phyloP scores from a whole-genome alignment of 345 rosid genomes.

The Gossypium rotundifolium region DNA sequence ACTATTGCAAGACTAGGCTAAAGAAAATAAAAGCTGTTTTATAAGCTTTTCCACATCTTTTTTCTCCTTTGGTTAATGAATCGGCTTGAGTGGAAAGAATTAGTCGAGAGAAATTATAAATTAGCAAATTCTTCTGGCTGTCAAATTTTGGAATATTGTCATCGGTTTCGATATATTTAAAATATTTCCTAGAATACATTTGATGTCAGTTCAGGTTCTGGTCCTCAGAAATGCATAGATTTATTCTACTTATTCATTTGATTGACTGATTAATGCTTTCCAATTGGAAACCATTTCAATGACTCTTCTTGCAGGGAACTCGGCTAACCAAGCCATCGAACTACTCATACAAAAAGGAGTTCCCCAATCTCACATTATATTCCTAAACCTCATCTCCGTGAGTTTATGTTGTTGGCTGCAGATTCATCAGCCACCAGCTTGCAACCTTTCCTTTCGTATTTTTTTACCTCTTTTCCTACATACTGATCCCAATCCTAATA shows the following conservation, averaged over 20 bases:
- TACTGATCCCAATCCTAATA: constrained; percentile 2
- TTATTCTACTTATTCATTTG: background rate
- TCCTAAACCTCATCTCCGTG: constrained; percentile 88
- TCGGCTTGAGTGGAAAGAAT: background rate
- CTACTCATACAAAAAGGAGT: constrained; percentile 87
- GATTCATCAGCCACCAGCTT: background rate
- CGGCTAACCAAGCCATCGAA: constrained; percentile 91
- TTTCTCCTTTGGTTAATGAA: background rate
- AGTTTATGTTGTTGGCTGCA: constrained; percentile 21
- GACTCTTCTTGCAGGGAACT: constrained; percentile 57
- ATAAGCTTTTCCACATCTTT: background rate
- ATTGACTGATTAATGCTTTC: background rate
- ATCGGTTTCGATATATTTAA: background rate
- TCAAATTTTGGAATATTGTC: background rate
- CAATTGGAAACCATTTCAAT: background rate
- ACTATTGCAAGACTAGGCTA: background rate
- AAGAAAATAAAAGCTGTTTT: background rate
- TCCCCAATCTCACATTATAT: constrained; percentile 89
- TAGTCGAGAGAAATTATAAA: background rate
- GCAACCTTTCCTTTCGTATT: background rate
- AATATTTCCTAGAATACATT: too few relatives aligned
- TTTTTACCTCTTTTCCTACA: background rate
- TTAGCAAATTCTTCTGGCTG: background rate
- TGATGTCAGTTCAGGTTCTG: too few relatives aligned
- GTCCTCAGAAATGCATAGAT: background rate